These are phyloP conservation scores for Fusarium sp. DNA, from an alignment of 2,329 filamentous ascomycete genomes.

Conservation along the genomic window DNA sequence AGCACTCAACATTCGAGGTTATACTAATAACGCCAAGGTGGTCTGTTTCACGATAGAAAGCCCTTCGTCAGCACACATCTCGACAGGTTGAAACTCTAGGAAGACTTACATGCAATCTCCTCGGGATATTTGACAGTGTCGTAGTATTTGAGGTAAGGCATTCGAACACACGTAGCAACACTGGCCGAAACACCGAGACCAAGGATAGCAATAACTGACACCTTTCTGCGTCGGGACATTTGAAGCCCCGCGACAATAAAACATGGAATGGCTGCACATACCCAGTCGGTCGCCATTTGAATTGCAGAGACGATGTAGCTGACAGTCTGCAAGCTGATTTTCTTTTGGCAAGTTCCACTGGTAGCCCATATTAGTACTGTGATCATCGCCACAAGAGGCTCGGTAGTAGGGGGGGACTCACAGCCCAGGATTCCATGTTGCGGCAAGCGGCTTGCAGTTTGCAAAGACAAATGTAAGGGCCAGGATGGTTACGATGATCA, in stretches of 20 bases:
- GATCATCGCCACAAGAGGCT: rapidly evolving
- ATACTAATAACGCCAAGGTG: slow-evolving; percentile 25
- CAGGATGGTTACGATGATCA: slow-evolving; percentile 3
- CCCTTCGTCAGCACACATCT: rapidly evolving
- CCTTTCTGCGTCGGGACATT: slow-evolving; percentile 16
- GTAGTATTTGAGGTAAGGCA: slow-evolving; percentile 26
- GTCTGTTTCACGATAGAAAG: not conserved
- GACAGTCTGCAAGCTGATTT: slow-evolving; percentile 3
- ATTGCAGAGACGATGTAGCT: slow-evolving; percentile 11
- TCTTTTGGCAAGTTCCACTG: slow-evolving; percentile 12
- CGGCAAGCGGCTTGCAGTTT: slow-evolving; percentile 16
- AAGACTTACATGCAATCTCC: slow-evolving; percentile 3
- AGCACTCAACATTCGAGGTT: slow-evolving; percentile 20
- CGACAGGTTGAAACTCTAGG: rapidly evolving
- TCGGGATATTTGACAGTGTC: slow-evolving; percentile 6
- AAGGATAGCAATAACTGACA: slow-evolving; percentile 14
- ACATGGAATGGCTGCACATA: slow-evolving; percentile 7
- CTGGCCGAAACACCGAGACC: slow-evolving; percentile 11
- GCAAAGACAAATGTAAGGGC: slow-evolving; percentile 15
- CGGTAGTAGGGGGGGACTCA: not conserved
- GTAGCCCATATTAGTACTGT: not conserved
- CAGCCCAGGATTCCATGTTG: slow-evolving; percentile 17
- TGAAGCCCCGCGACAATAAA: slow-evolving; percentile 10
- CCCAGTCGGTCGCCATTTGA: slow-evolving; percentile 17
- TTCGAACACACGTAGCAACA: slow-evolving; percentile 14